A percentile compares a stretch with the other conserved stretches of the same genome.
Evolutionary conservation across 441 rosid genomes (phyloP).

Genomic region (Rhodomyrtus psidioides): DNA sequence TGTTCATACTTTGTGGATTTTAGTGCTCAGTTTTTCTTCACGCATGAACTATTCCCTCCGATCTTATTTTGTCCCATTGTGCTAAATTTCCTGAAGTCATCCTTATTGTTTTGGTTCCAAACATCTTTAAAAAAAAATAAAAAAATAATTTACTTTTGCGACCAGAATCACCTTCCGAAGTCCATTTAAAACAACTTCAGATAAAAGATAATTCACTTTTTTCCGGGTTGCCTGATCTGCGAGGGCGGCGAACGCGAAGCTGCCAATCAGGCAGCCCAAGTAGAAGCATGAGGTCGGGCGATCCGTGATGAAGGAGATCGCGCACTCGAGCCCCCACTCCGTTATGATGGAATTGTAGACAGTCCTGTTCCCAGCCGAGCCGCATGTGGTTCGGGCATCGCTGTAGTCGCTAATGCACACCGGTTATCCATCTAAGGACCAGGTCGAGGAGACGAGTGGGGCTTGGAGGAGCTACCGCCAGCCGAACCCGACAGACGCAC

Average conservation of each 20-base stretch:
- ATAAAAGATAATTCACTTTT: too few species aligned
- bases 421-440: constrained; percentile 23
- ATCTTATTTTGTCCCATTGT: too few species aligned
- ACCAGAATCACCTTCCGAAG: neutral
- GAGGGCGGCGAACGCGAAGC: constrained; percentile 2
- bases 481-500: constrained; percentile 4
- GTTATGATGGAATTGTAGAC: constrained; percentile 5
- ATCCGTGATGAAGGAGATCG: constrained; percentile 8
- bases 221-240: neutral
- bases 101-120: too few species aligned
- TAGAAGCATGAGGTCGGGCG: too few species aligned
- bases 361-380: constrained; percentile 7
- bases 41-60: too few species aligned
- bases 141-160: too few species aligned
- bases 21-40: too few species aligned
- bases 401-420: constrained; percentile 20
- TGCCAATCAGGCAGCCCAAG: constrained; percentile 18
- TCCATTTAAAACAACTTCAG: neutral
- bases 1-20: too few species aligned
- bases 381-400: constrained; percentile 5
- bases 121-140: too few species aligned
- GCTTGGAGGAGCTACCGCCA: constrained; percentile 13
- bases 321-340: constrained; percentile 18
- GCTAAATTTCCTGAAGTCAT: too few species aligned
- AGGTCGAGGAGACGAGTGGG: constrained; percentile 14